Conservation (phyloP, 345 rosid species). For the Turnera subulata region DNA sequence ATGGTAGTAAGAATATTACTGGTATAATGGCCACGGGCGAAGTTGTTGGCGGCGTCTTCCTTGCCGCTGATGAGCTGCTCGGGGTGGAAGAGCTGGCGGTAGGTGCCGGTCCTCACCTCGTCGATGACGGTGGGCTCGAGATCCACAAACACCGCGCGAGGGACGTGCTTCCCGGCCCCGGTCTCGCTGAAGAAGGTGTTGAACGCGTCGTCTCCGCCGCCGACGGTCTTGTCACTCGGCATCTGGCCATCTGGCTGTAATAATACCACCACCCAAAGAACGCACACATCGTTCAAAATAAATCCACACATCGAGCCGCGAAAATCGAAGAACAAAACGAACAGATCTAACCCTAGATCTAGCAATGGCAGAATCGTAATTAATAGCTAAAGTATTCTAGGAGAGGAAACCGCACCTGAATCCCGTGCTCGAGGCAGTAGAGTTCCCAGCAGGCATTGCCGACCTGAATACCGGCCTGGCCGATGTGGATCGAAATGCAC, state of each 20-base stretch:
- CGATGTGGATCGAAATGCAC: conserved; percentile 26
- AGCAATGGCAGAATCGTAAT: too few relatives aligned
- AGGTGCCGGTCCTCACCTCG: conserved; percentile 27
- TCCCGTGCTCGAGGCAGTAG: too few relatives aligned
- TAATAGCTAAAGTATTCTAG: too few relatives aligned
- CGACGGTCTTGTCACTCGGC: conserved; percentile 23
- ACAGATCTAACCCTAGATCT: background rate
- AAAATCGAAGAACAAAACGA: too few relatives aligned
- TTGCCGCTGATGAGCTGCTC: conserved; percentile 27
- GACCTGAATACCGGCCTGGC: conserved; percentile 26
- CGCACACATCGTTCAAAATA: too few relatives aligned
- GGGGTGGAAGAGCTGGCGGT: too few relatives aligned
- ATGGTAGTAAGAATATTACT: background rate
- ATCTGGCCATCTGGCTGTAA: conserved; percentile 31
- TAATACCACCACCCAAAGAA: too few relatives aligned
- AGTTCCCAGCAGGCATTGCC: conserved; percentile 30
- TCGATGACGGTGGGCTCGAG: conserved; percentile 27
- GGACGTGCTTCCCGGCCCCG: conserved; percentile 28
- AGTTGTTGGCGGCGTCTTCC: conserved; percentile 27
- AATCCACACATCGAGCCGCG: too few relatives aligned
- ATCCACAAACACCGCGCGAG: conserved; percentile 22
- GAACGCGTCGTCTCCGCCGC: conserved; percentile 27
- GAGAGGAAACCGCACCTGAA: too few relatives aligned
- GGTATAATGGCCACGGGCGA: conserved; percentile 27
- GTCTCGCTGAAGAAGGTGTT: conserved; percentile 27